phyloP scores from a whole-genome alignment of 1,284 basidiomycete genomes.

The Singerocomus rubriflavus region DNA sequence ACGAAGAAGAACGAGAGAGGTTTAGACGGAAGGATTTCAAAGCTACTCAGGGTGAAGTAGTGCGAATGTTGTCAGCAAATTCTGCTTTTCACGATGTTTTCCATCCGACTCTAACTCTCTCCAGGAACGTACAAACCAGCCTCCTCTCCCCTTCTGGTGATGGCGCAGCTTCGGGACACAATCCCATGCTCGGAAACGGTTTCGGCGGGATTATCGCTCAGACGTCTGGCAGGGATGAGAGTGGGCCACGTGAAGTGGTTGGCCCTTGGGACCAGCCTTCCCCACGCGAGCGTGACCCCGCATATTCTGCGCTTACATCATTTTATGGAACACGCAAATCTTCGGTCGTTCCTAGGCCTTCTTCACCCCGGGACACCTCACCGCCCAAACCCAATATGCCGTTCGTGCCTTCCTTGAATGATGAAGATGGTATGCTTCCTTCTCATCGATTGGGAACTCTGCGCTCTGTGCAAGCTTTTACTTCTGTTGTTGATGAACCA shows the following conservation, averaged over 20 bases:
- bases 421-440: slow-evolving; percentile 36
- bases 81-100: slow-evolving; percentile 68
- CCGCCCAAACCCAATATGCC: slow-evolving; percentile 23
- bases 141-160: slow-evolving; percentile 27
- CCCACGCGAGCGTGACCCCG: slow-evolving; percentile 30
- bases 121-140: slow-evolving; percentile 23
- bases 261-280: slow-evolving; percentile 35
- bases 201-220: slow-evolving; percentile 30
- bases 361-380: slow-evolving; percentile 28
- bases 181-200: slow-evolving; percentile 25
- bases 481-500: slow-evolving; percentile 25
- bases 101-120: slow-evolving; percentile 54
- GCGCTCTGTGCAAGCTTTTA: slow-evolving; percentile 30
- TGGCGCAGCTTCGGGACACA: slow-evolving; percentile 16
- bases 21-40: slow-evolving; percentile 51
- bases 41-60: slow-evolving; percentile 22
- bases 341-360: slow-evolving; percentile 22
- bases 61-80: slow-evolving; percentile 44
- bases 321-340: slow-evolving; percentile 30
- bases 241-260: slow-evolving; percentile 19
- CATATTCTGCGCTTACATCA: slow-evolving; percentile 26
- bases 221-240: slow-evolving; percentile 26
- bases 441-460: slow-evolving; percentile 37
- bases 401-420: slow-evolving; percentile 24
- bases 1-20: slow-evolving; percentile 61